Evolutionary conservation across 768 basidiomycete species (phyloP).

Genomic region (Mycena rosella): DNA sequence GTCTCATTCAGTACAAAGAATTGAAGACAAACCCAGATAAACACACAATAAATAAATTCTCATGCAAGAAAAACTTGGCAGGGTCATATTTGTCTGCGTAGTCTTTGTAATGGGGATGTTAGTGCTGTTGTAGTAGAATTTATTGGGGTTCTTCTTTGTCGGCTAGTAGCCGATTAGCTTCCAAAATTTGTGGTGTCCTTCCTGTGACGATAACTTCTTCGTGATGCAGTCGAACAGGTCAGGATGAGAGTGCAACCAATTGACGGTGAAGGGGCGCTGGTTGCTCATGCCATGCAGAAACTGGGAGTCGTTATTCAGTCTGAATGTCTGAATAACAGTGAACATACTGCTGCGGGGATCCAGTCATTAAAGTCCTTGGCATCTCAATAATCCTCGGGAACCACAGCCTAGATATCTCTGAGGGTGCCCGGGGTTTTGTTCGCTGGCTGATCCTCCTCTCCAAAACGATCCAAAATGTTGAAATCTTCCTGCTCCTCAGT

Average conservation of each 20-base stretch:
- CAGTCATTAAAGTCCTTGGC: slow-evolving; percentile 7
- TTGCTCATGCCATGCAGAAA: neutral
- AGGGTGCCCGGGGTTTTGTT: slow-evolving; percentile 13
- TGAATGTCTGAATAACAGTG: too few species aligned
- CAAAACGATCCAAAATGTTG: slow-evolving; percentile 9
- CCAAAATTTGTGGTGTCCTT: neutral
- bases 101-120: slow-evolving; percentile 12
- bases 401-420: neutral
- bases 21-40: too few species aligned
- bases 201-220: neutral
- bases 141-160: neutral
- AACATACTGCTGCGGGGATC: slow-evolving; percentile 11
- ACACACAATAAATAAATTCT: too few species aligned
- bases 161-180: neutral
- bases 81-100: slow-evolving; percentile 13
- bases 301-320: neutral
- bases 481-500: neutral
- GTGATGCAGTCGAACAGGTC: slow-evolving; percentile 3
- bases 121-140: slow-evolving; percentile 12
- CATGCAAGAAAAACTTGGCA: too few species aligned
- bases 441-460: slow-evolving; percentile 1
- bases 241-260: neutral
- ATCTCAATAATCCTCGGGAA: slow-evolving; percentile 3
- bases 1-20: too few species aligned
- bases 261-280: slow-evolving; percentile 2